Base-by-base conservation (phyloP, 73 alveolate genomes). In the Paramecium biaurelia region DNA sequence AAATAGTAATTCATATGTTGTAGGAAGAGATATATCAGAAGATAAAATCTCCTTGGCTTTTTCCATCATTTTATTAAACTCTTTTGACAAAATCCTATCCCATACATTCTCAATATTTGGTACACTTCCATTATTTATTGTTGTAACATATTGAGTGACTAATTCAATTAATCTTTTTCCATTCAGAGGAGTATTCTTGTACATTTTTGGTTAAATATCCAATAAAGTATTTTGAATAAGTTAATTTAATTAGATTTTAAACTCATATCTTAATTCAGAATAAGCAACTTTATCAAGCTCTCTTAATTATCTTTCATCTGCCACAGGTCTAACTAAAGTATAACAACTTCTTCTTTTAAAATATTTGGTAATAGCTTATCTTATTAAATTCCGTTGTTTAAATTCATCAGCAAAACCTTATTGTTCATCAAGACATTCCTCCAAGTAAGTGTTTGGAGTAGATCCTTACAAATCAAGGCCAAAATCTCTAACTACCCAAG, bases 401-500 rank as follows among this genome's bases (percentile, higher is more conserved):
- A 93, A 90, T 76, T 96, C 97, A 53, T 96, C 97, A 41, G 85
- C 93, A 57, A 84, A 76, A 37, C 95, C 96, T 38, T 93, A 89
- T 18, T 57, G 56, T 11, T 26, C 86, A 57, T 92, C 95, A 86
- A 87, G 23, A 72, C 93, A 86, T 43, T 92, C 67, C 76, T 95
- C 93, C 67, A 95, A 38, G 89, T 96, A 89, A 63, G 92, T 82
- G 86, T 94, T 45, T 72, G 93, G 18, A 8, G 79, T 11, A 10
- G 37, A 76, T 5, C 96, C 96, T 41, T 41, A 93, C 63, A 98
- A 67, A 58, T 95, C 96, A 20, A 98, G 95, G 20, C 98, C 96
- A 92, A 98, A 98, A 92, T 98, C 99, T 79, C 99, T 96, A 49
- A 98, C 92, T 35, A 98, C 99, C 99, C 99, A 98, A 92, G 97